Evolutionary conservation across 441 rosid species (phyloP), one percentile per base, ranked within the genome.

Genomic region (Arabidopsis hybrid): DNA sequence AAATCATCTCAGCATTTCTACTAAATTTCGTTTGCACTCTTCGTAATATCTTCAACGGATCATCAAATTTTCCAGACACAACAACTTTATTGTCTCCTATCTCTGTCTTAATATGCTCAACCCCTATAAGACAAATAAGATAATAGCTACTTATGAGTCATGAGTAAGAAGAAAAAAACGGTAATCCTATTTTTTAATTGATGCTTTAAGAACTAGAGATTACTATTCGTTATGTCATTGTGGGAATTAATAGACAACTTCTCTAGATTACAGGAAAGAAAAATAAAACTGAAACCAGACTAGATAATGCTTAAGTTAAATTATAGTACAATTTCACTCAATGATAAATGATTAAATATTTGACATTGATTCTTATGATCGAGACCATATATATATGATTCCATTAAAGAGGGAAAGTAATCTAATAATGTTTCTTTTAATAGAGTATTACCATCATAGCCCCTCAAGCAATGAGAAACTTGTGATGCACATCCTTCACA

Each of bases 401-500:
- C 12, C 36, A 60, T 7, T 12, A 39, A 12, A 60, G 65, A 60
- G 34, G 12, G 4, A n/a, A 61, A 40, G 0, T 36, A 36, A 17
- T 17, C 45, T 9, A 36, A 39, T 60, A 5, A 17, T 60, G 34
- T 60, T 59, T 59, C 2, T 1, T 26, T 16, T 47, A 21, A 21
- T 21, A 36, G 13, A 13, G 5, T 17, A 39, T 60, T 83, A 91
- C 97, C 97, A 29, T 81, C 77, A 47, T 85, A 85, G 8, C 85
- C 85, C 49, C 53, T 79, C 60, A 89, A 68, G 70, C 86, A 82
- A 49, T 79, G 52, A 38, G 40, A 51, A 57, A 90, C 84, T 80
- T 84, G 80, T 7, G 67, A 64, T 3, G 82, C 84, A 55, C 97
- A 92, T 72, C 90, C 93, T 65, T 85, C 73, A 43, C 96, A 92